A percentile compares a stretch with the other conserved stretches of the same genome.
These are phyloP conservation scores for Lichtheimia ornata DNA, from an alignment of 371 early-diverging fungal genomes.

Conservation along the genomic window DNA sequence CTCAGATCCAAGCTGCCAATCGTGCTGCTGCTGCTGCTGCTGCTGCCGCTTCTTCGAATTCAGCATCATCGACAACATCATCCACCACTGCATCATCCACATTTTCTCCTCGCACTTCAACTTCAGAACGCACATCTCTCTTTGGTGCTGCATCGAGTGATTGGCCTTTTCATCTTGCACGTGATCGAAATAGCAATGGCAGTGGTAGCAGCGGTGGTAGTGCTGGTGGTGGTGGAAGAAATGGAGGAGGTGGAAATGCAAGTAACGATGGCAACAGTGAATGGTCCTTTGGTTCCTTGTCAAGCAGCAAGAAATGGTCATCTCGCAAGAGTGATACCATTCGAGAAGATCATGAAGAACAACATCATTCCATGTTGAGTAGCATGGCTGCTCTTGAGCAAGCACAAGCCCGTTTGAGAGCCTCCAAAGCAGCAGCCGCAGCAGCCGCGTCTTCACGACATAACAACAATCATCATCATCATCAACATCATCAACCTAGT, in stretches of 20 bases:
- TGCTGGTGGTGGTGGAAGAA: no score
- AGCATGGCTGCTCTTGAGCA: slow-evolving; percentile 35
- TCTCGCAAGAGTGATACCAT: slow-evolving; percentile 20
- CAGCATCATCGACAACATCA: slow-evolving; percentile 18
- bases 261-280: background rate
- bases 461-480: background rate
- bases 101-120: slow-evolving; percentile 19
- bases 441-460: slow-evolving; percentile 11
- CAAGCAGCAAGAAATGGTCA: slow-evolving; percentile 21
- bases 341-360: slow-evolving; percentile 19
- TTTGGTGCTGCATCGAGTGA: slow-evolving; percentile 13
- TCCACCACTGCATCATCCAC: slow-evolving; percentile 16
- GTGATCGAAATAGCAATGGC: slow-evolving; percentile 6
- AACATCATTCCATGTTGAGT: slow-evolving; percentile 5
- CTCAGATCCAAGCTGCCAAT: slow-evolving; percentile 41
- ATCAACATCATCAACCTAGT: background rate
- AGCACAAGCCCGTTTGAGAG: slow-evolving; percentile 37
- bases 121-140: slow-evolving; percentile 16
- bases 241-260: no score
- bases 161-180: slow-evolving; percentile 42
- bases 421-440: background rate
- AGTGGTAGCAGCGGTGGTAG: no score
- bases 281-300: slow-evolving; percentile 38
- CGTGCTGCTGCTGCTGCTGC: slow-evolving; percentile 11
- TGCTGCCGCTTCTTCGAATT: slow-evolving; percentile 9